A percentile compares a stretch with the other conserved stretches of the same genome.
Conservation (phyloP, 768 basidiomycete genomes). For the Kwoniella mangroviensis region DNA sequence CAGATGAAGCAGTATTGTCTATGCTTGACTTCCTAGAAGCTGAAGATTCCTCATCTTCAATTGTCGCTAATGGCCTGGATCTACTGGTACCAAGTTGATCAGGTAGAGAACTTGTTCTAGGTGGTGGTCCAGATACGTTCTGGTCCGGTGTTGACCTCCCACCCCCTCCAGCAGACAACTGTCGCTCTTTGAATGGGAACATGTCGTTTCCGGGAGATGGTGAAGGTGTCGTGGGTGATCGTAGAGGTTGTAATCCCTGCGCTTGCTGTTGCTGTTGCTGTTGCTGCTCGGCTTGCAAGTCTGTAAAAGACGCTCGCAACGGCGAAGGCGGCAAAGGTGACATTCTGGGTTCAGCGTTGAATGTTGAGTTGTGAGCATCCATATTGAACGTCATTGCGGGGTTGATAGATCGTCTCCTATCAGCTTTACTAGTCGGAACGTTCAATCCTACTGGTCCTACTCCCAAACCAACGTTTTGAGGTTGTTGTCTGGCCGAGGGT, state of each 20-base stretch:
- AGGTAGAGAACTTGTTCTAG: conserved; percentile 47
- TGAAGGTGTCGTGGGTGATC: conserved; percentile 42
- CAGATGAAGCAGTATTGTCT: conserved; percentile 7
- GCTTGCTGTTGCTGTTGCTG: conserved; percentile 20
- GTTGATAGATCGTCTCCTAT: conserved; percentile 66
- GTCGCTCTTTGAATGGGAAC: conserved; percentile 40
- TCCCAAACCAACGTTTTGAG: conserved; percentile 47
- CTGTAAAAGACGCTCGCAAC: conserved; percentile 61
- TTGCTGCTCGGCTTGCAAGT: conserved; percentile 27
- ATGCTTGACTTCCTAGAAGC: conserved; percentile 1
- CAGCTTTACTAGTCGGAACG: conserved; percentile 59
- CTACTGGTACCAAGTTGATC: conserved; percentile 27
- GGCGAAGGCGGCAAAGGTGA: conserved; percentile 56
- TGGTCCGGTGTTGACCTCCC: conserved; percentile 10
- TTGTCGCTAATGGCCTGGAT: conserved; percentile 13
- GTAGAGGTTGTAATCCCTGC: conserved; percentile 2
- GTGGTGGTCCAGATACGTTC: conserved; percentile 31
- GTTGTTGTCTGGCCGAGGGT: conserved; percentile 7
- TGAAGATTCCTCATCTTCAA: conserved; percentile 14
- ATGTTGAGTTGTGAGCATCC: conserved; percentile 44
- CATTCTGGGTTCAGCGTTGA: conserved; percentile 37
- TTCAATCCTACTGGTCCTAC: conserved; percentile 50
- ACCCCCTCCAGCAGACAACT: conserved; percentile 3
- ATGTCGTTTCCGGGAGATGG: conserved; percentile 22
- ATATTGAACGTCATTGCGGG: conserved; percentile 62